These are phyloP conservation scores for Stereocaulon alpinum DNA, from an alignment of 495 filamentous ascomycete species.

Conservation along the genomic window DNA sequence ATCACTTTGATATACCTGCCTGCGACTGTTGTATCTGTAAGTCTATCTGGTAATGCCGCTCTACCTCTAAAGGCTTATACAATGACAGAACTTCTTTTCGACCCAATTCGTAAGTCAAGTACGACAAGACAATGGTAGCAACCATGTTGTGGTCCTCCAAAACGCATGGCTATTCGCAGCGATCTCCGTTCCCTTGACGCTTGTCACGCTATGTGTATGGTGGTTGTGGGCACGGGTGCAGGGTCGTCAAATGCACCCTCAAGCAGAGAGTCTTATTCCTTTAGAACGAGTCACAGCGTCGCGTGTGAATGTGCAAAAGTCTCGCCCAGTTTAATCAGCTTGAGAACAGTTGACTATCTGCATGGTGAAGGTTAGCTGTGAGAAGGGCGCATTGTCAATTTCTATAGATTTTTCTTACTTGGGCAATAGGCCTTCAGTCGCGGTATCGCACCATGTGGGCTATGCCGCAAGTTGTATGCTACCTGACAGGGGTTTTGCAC, in stretches of 20 bases:
- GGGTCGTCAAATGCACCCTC: not conserved
- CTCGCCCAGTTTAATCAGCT: too few relatives aligned
- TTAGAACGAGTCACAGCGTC: not conserved
- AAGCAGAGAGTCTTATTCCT: not conserved
- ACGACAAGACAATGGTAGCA: conserved; percentile 10
- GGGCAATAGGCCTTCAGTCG: too few relatives aligned
- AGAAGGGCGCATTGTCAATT: too few relatives aligned
- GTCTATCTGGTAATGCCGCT: not conserved
- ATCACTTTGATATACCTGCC: conserved; percentile 31
- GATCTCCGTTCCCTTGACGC: conserved; percentile 27
- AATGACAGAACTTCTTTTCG: conserved; percentile 30
- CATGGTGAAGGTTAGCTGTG: too few relatives aligned
- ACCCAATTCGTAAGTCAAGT: conserved; percentile 26
- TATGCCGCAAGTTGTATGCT: not conserved
- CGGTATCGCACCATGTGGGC: too few relatives aligned
- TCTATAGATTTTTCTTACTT: too few relatives aligned
- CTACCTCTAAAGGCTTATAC: conserved; percentile 1
- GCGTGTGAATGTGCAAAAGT: too few relatives aligned
- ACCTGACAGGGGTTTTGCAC: not conserved
- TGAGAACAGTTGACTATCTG: too few relatives aligned
- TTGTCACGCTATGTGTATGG: conserved; percentile 23
- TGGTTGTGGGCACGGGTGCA: conserved; percentile 25
- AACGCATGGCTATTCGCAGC: conserved; percentile 26
- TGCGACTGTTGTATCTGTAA: conserved; percentile 28
- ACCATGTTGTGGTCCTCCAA: not conserved